These are phyloP conservation scores for Scleroderma bovista DNA, from an alignment of 768 basidiomycete genomes.

Conservation along the genomic window DNA sequence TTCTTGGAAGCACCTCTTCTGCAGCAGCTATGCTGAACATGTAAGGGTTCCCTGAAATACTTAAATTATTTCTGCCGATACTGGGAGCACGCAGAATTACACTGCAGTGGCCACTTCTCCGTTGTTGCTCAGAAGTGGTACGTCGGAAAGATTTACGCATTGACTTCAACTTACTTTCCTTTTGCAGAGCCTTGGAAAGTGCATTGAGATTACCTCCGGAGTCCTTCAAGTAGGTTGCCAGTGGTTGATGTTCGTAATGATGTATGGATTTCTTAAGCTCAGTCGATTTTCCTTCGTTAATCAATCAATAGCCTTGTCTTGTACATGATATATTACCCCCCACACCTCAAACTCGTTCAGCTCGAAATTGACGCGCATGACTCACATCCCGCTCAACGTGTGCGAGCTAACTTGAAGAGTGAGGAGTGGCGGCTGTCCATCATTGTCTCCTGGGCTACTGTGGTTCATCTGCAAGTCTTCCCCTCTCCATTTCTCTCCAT, in stretches of 20 bases:
- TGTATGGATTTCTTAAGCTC: conserved; percentile 46
- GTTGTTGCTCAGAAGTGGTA: conserved; percentile 76
- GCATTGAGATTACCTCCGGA: conserved; percentile 76
- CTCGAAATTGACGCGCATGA: conserved; percentile 39
- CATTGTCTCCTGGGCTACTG: conserved; percentile 63
- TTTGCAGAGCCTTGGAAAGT: conserved; percentile 57
- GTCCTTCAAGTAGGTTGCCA: conserved; percentile 76
- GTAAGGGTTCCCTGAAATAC: conserved; percentile 31
- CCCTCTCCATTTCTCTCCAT: conserved; percentile 1
- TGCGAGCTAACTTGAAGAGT: conserved; percentile 48
- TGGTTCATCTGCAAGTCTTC: conserved; percentile 65
- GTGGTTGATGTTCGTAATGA: conserved; percentile 78
- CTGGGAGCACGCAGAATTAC: conserved; percentile 51
- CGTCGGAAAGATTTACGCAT: conserved; percentile 24
- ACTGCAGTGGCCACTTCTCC: conserved; percentile 77
- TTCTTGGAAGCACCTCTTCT: conserved; percentile 82
- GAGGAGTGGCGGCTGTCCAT: conserved; percentile 78
- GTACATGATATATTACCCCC: conserved; percentile 90
- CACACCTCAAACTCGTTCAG: conserved; percentile 66
- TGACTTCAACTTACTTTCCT: conserved; percentile 1
- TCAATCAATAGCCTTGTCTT: conserved; percentile 63
- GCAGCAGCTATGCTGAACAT: conserved; percentile 84
- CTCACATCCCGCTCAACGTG: conserved; percentile 33
- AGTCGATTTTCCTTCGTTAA: background rate
- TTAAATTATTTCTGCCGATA: background rate